Evolutionary conservation across 768 basidiomycete species (phyloP).

Genomic region (Flagelloscypha sp.): DNA sequence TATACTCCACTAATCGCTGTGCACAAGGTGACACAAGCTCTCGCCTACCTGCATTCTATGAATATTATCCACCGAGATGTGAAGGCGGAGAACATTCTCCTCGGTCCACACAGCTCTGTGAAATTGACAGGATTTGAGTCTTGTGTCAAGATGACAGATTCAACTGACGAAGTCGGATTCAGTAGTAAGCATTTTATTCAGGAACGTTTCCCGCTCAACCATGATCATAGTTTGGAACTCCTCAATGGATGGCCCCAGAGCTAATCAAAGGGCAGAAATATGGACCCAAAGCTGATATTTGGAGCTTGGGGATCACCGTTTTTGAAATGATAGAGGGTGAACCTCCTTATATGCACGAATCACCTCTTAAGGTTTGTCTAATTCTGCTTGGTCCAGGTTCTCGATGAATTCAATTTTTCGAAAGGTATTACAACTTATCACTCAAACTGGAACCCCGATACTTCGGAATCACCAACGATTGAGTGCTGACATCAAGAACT

Average conservation of each 20-base stretch:
- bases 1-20: background rate
- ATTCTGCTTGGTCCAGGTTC: too few relatives aligned
- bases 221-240: slow-evolving; percentile 95
- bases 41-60: slow-evolving; percentile 88
- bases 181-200: too few relatives aligned
- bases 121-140: too few relatives aligned
- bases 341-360: slow-evolving; percentile 42
- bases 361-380: too few relatives aligned
- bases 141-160: too few relatives aligned
- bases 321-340: slow-evolving; percentile 99
- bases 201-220: too few relatives aligned
- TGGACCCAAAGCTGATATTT: slow-evolving; percentile 93
- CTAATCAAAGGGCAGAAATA: slow-evolving; percentile 97
- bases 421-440: slow-evolving; percentile 58
- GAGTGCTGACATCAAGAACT: slow-evolving; percentile 64
- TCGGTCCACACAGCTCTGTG: slow-evolving; percentile 86
- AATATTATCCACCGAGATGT: slow-evolving; percentile 96
- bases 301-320: slow-evolving; percentile 96
- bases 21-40: slow-evolving; percentile 82
- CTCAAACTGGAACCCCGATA: slow-evolving; percentile 76
- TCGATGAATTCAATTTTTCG: too few relatives aligned
- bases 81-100: slow-evolving; percentile 92
- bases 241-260: slow-evolving; percentile 99
- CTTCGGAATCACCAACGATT: slow-evolving; percentile 65
- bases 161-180: too few relatives aligned